These are phyloP conservation scores for Pythium rishiriense DNA, from an alignment of 352 stramenopile species.

Conservation along the genomic window DNA sequence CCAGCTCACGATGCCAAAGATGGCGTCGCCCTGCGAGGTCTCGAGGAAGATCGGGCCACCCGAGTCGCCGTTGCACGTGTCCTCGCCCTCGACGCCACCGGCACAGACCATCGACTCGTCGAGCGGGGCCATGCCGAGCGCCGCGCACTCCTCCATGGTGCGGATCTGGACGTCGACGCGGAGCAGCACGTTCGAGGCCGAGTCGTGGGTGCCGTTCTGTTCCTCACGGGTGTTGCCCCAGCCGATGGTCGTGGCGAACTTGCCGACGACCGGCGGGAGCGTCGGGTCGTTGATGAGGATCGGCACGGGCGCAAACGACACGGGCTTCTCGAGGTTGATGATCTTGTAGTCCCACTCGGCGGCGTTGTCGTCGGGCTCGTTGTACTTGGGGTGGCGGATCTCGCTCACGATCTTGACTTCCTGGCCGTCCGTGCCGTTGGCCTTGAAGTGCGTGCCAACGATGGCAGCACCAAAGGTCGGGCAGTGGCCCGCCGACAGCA, in stretches of 20 bases:
- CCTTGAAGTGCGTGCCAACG: conserved; percentile 28
- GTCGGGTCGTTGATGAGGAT: conserved; percentile 17
- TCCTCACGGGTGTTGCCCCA: conserved; percentile 20
- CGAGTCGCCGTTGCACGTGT: conserved; percentile 33
- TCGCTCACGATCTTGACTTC: conserved; percentile 22
- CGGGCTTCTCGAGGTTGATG: conserved; percentile 19
- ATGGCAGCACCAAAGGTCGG: conserved; percentile 9
- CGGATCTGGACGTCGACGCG: conserved; percentile 1
- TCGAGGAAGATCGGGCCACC: conserved; percentile 27
- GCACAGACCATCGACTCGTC: conserved; percentile 26
- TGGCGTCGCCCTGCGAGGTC: conserved; percentile 12
- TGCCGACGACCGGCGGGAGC: conserved; percentile 4
- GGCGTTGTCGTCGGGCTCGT: conserved; percentile 3
- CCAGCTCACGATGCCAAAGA: conserved; percentile 34
- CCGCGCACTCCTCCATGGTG: not conserved
- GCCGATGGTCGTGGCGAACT: conserved; percentile 17
- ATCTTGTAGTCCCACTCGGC: conserved; percentile 26
- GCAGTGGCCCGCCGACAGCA: conserved; percentile 32
- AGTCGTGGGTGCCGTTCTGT: conserved; percentile 13
- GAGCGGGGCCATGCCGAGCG: not conserved
- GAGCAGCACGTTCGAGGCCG: conserved; percentile 10
- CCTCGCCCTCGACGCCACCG: conserved; percentile 16
- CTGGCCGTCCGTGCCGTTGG: conserved; percentile 25
- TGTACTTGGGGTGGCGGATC: conserved; percentile 21
- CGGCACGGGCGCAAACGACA: conserved; percentile 2